These are phyloP conservation scores for Podaxis rugospora DNA, from an alignment of 768 basidiomycete genomes.

Conservation along the genomic window DNA sequence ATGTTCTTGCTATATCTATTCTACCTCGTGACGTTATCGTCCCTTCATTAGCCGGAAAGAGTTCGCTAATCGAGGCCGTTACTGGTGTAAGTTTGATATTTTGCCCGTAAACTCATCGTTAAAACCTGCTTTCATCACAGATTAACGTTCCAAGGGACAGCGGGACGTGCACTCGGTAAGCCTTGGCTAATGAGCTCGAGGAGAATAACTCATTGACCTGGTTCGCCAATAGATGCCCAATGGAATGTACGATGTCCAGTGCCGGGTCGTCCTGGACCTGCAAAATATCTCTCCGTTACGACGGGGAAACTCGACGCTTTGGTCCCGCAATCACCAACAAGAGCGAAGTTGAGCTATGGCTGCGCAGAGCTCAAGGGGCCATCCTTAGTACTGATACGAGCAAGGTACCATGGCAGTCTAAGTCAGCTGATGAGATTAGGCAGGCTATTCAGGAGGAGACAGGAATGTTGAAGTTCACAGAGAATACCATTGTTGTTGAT, in stretches of 20 bases:
- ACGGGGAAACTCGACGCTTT: constrained; percentile 26
- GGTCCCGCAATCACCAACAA: constrained; percentile 37
- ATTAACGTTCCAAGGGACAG: constrained; percentile 59
- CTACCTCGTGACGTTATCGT: background rate
- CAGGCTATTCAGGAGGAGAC: constrained; percentile 1
- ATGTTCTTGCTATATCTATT: background rate
- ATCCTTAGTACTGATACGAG: constrained; percentile 31
- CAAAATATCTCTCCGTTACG: constrained; percentile 31
- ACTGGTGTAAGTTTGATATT: constrained; percentile 37
- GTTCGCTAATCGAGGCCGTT: constrained; percentile 55
- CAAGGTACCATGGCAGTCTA: constrained; percentile 5
- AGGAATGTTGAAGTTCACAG: constrained; percentile 35
- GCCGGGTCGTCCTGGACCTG: constrained; percentile 37
- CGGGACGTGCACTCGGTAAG: constrained; percentile 54
- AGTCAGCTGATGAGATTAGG: constrained; percentile 11
- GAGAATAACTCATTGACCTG: background rate
- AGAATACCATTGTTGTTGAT: constrained; percentile 44
- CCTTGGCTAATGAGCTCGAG: background rate
- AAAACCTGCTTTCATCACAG: constrained; percentile 23
- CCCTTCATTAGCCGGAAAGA: constrained; percentile 47
- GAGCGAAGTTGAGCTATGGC: constrained; percentile 41
- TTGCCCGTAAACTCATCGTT: background rate
- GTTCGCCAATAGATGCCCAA: constrained; percentile 37
- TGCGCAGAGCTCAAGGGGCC: constrained; percentile 59
- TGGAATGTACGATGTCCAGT: constrained; percentile 48